phyloP scores from a whole-genome alignment of 257 asterid species.

The Lycium ferocissimum region DNA sequence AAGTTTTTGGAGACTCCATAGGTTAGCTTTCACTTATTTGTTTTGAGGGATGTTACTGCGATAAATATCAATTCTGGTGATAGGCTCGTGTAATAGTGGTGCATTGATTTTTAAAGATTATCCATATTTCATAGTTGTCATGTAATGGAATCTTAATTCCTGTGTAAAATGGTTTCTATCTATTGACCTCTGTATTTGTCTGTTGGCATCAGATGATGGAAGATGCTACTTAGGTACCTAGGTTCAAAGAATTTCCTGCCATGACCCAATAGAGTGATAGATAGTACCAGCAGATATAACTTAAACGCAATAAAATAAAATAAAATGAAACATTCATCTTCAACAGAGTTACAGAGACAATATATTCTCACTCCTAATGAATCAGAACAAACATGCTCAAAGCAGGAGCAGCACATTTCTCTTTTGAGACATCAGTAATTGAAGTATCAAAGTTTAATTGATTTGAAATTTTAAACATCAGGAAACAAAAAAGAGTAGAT shows the following conservation, averaged over 20 bases:
- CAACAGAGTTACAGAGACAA: too few species aligned
- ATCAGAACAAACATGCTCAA: not conserved
- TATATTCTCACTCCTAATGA: not conserved
- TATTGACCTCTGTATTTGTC: too few species aligned
- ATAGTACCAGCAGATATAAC: too few species aligned
- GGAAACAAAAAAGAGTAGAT: too few species aligned
- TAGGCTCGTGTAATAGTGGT: not conserved
- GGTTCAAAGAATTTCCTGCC: too few species aligned
- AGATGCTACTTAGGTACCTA: too few species aligned
- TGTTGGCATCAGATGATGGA: too few species aligned
- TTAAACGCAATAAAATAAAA: too few species aligned
- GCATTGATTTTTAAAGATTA: not conserved
- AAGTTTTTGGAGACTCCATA: not conserved
- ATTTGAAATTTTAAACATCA: too few species aligned
- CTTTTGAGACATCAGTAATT: too few species aligned
- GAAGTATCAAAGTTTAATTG: too few species aligned
- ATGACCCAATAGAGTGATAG: too few species aligned
- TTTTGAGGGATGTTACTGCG: not conserved
- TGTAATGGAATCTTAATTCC: not conserved
- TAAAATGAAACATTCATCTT: not conserved
- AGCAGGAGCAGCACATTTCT: not conserved
- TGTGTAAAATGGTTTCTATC: not conserved
- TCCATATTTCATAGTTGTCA: not conserved
- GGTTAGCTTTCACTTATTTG: conserved; percentile 8
- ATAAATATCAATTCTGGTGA: not conserved